These are phyloP conservation scores for Kalmanozyma brasiliensis DNA, from an alignment of 1,284 basidiomycete species.

Conservation along the genomic window DNA sequence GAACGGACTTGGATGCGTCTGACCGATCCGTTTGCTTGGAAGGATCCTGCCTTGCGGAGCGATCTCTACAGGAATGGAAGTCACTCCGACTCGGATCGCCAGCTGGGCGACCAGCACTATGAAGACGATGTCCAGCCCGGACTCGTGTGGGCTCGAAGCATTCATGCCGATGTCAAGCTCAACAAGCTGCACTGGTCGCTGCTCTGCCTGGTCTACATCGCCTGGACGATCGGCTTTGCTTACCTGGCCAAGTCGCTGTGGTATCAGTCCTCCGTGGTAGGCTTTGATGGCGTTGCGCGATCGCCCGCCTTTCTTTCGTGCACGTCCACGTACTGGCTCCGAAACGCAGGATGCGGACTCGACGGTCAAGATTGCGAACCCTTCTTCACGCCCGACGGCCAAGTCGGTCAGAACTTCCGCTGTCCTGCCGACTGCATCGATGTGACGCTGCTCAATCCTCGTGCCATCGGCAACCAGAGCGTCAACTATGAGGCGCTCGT, in stretches of 20 bases:
- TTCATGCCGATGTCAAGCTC: slow-evolving; percentile 32
- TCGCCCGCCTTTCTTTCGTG: slow-evolving; percentile 47
- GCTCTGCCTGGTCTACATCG: slow-evolving; percentile 46
- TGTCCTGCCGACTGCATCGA: slow-evolving; percentile 80
- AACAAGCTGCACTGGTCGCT: slow-evolving; percentile 59
- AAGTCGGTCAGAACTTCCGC: slow-evolving; percentile 74
- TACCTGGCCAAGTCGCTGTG: slow-evolving; percentile 53
- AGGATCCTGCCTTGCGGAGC: slow-evolving; percentile 19
- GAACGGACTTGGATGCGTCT: slow-evolving; percentile 47
- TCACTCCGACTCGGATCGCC: slow-evolving; percentile 2
- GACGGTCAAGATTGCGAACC: slow-evolving; percentile 78
- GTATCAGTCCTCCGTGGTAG: slow-evolving; percentile 47
- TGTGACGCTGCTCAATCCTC: slow-evolving; percentile 79
- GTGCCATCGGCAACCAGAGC: slow-evolving; percentile 77
- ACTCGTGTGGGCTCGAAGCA: slow-evolving; percentile 20
- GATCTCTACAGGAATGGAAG: not conserved
- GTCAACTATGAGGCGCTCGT: slow-evolving; percentile 79
- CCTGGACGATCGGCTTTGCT: slow-evolving; percentile 60
- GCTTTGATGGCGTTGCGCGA: slow-evolving; percentile 13
- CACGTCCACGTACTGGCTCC: slow-evolving; percentile 65
- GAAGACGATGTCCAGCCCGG: slow-evolving; percentile 13
- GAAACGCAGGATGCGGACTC: slow-evolving; percentile 74
- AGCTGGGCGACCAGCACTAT: slow-evolving; percentile 5
- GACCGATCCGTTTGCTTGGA: slow-evolving; percentile 51
- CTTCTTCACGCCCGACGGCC: slow-evolving; percentile 73